phyloP scores from a whole-genome alignment of 257 asterid genomes.

The Solanum virginianum region DNA sequence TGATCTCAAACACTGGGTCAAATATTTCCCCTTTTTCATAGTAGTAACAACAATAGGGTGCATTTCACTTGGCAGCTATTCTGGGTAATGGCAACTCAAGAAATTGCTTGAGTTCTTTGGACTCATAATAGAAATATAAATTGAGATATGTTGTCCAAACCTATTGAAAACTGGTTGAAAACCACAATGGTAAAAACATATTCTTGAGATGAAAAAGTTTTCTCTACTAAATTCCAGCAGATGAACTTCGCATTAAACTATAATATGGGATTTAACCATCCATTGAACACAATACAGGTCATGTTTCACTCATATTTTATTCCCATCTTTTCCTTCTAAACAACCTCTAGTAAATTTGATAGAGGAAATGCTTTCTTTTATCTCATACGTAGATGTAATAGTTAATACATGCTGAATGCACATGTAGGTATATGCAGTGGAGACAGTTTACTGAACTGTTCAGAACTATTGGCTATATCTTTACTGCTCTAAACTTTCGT shows the following conservation, averaged over 20 bases:
- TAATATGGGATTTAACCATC: not conserved
- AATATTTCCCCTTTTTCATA: not conserved
- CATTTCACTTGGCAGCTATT: not conserved
- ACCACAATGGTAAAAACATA: not conserved
- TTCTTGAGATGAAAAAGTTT: not conserved
- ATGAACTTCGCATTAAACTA: not conserved
- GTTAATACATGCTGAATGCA: not conserved
- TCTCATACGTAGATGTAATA: not conserved
- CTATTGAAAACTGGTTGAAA: not conserved
- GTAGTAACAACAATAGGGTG: not conserved
- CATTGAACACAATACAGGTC: not conserved
- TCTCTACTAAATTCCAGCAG: not conserved
- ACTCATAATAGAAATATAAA: not conserved
- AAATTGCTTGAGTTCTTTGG: not conserved
- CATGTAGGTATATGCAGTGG: not conserved
- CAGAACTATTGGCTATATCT: not conserved
- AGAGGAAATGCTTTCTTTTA: not conserved
- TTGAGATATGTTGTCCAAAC: not conserved
- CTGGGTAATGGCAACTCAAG: not conserved
- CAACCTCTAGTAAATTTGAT: not conserved
- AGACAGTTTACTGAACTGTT: not conserved
- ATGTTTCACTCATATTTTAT: not conserved
- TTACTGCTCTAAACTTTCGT: not conserved
- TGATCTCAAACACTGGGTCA: not conserved
- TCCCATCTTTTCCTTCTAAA: not conserved